Evolutionary conservation across 306 rosid species (phyloP), one percentile per base, ranked within the genome.

Genomic region (Acacia acuminata): DNA sequence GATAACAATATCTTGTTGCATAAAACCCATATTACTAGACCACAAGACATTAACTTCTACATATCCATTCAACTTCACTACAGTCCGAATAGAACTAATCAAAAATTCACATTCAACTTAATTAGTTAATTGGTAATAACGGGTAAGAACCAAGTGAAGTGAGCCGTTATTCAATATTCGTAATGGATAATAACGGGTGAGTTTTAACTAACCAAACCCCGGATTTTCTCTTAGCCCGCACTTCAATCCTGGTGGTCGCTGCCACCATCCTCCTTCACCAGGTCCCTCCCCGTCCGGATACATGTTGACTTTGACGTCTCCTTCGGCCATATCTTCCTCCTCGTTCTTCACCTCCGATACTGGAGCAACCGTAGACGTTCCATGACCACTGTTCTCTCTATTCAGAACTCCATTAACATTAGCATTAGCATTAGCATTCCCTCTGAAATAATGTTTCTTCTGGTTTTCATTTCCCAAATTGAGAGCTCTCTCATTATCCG

Each of bases 151-250:
- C 73, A 71, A 73, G 58, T 58, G 64, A 77, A 3, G 48, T 30
- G 32, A 69, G 71, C 0, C 12, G 3, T 11, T n/a, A 56, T 8
- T 56, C 27, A 56, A n/a, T 77, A 76, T 22, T 63, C 38, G 43
- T 44, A 68, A 71, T 17, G 68, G 7, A 47, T 11, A 77, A 1
- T 51, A 81, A 68, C n/a, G 51, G 71, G 34, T 40, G 36, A 75
- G 70, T 13, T 36, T 79, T 43, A 44, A 89, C 92, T 85, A 77
- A 94, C 98, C 97, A 48, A 86, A 60, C 74, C 94, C 88, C 47
- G 94, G 97, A 85, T 91, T 89, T 50, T 91, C 94, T 50, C 90
- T 87, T 44, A 89, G 87, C 36, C 98, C 94, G 64, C 88, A 84
- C 83, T 90, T 94, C 88, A 94, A 85, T 56, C 73, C 84, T 17